Evolutionary conservation across 2,329 filamentous ascomycete genomes (phyloP), one percentile per base, ranked within the genome.

Genomic region (Epichloe typhina): DNA sequence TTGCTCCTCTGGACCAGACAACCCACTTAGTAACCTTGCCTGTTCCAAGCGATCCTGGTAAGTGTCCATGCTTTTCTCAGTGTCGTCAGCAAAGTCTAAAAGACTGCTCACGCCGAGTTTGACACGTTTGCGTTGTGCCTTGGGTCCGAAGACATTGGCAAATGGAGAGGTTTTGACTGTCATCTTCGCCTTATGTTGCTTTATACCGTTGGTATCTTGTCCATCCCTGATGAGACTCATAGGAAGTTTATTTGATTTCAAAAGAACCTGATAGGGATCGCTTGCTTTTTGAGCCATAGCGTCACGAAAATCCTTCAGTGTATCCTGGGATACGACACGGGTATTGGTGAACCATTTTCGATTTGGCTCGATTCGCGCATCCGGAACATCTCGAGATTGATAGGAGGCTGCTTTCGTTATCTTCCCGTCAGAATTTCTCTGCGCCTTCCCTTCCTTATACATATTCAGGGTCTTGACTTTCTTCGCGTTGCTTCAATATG

Each of bases 311-410:
- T 86, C 82, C 43, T 79, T 80, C 55, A 97, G 75, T 3, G 88
- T 87, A 65, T 95, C 88, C 65, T 96, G 91, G 1, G 86, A 88
- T 62, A 96, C 95, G 48, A 82, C 78, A 57, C 93, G 76, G 36
- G 91, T 95, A 68, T 96, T 96, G 61, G 84, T 88, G 71, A 98
- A 98, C 93, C 93, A 98, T 71, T 94, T 94, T 62, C 93, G 79
- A 71, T 97, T 94, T 47, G 93, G 93, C 73, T 97, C 91, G 63
- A 97, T 86, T 57, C 90, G 80, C 58, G 91, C 93, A 53, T 77
- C 80, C 45, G 91, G 90, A 21, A 83, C 71, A 37, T 95, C 89
- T 62, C 82, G 77, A 53, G 84, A 89, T 71, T 97, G 90, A 69
- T 82, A 95, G 15, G 80, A 77, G 46, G 89, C 89, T 56, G 88